Evolutionary conservation across 1,284 basidiomycete genomes (phyloP), one percentile per base, ranked within the genome.

Genomic region (Ceratobasidium sp.): DNA sequence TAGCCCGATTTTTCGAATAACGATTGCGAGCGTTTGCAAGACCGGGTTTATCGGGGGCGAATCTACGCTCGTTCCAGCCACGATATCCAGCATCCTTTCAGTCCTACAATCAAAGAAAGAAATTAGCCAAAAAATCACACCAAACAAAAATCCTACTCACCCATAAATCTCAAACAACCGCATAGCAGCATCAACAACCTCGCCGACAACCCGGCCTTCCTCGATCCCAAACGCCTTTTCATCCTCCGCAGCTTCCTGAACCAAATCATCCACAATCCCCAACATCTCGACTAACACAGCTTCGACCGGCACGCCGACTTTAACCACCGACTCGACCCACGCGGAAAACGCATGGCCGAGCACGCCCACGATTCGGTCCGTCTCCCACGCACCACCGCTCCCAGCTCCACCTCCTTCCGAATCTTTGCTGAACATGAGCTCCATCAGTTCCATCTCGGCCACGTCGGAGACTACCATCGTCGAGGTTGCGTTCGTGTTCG

Each of bases 151-250:
- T 28, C 54, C 64, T 64, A 61, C 77, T 52, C 42, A 75, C 77
- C 70, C 78, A 42, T 62, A 67, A 54, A 69, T 76, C 56, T 50
- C 50, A 75, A 64, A 59, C 57, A 57, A 28, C 6, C 52, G 5
- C 2, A 79, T 54, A 9, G 76, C 78, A 28, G 70, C 78, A 17
- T 23, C 26, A 17, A 79, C 38, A 10, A 80, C 76, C 28, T 80
- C 78, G 65, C 79, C 79, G 9, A 80, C 76, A 20, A 80, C 67
- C 17, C 71, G 74, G 13, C 76, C 79, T 61, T 80, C 79, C 40
- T 74, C 67, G 44, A 69, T 62, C 23, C 57, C 61, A 50, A 77
- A 61, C 38, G 57, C 44, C 71, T 79, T 50, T 61, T 74, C 67
- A 62, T 65, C 59, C 28, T 69, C 67, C 38, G 54, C 44, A 1